phyloP scores from a whole-genome alignment of 2,329 filamentous ascomycete genomes.

The Xylariaceae sp. region DNA sequence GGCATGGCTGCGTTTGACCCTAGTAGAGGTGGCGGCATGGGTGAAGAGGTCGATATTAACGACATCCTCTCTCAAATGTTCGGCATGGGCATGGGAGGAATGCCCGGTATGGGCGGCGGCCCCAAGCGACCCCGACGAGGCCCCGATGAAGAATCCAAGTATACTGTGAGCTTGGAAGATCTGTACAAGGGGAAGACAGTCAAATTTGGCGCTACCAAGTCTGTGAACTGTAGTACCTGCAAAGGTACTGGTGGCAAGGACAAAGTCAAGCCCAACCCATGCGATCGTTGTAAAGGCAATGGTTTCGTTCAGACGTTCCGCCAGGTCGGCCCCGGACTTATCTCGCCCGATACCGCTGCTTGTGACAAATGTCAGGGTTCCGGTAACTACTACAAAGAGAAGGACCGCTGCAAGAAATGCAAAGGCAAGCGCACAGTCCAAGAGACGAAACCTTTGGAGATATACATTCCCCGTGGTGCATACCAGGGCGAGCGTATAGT shows the following conservation, averaged over 20 bases:
- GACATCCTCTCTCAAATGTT: conserved; percentile 96
- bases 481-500: conserved; percentile 86
- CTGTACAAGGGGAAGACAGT: conserved; percentile 98
- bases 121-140: conserved; percentile 65
- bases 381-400: conserved; percentile 88
- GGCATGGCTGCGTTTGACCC: conserved; percentile 95
- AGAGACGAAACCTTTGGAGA: conserved; percentile 90
- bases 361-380: conserved; percentile 82
- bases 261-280: conserved; percentile 78
- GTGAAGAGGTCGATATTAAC: conserved; percentile 77
- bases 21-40: conserved; percentile 58
- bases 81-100: conserved; percentile 56
- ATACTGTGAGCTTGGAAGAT: conserved; percentile 88
- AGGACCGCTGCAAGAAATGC: conserved; percentile 98
- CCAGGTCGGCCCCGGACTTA: conserved; percentile 80
- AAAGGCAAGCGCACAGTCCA: conserved; percentile 85
- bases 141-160: conserved; percentile 81
- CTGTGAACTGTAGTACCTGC: conserved; percentile 81
- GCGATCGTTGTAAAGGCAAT: conserved; percentile 77
- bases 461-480: conserved; percentile 89
- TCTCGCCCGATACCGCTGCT: conserved; percentile 72
- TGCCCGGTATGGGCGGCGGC: conserved; percentile 38
- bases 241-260: conserved; percentile 89
- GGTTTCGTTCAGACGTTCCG: conserved; percentile 74
- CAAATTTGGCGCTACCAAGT: conserved; percentile 93